phyloP scores from a whole-genome alignment of 2,329 filamentous ascomycete genomes.

The Elsinoe australis region DNA sequence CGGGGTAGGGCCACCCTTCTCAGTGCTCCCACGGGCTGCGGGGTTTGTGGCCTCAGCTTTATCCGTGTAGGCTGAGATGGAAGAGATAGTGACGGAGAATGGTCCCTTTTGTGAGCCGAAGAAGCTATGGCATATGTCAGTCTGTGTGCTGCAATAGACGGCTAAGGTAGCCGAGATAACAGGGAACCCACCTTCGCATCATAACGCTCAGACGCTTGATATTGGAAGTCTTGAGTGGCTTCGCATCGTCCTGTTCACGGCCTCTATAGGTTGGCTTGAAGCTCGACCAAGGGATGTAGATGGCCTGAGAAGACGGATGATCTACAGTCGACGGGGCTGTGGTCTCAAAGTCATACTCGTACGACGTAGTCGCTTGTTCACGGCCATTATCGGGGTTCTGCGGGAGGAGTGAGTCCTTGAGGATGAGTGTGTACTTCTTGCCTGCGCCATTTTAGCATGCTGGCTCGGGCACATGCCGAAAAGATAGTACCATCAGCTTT shows the following conservation, averaged over 20 bases:
- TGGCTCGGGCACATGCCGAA: neutral
- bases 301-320: conserved; percentile 20
- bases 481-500: conserved; percentile 44
- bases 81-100: conserved; percentile 52
- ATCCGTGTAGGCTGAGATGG: conserved; percentile 41
- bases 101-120: conserved; percentile 65
- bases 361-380: conserved; percentile 65
- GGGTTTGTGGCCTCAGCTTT: conserved; percentile 21
- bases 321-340: conserved; percentile 23
- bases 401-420: conserved; percentile 62
- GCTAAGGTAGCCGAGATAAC: neutral
- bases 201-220: conserved; percentile 67
- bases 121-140: conserved; percentile 48
- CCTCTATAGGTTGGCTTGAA: conserved; percentile 70
- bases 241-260: conserved; percentile 52
- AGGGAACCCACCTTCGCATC: conserved; percentile 63
- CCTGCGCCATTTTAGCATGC: conserved; percentile 3
- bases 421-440: conserved; percentile 63
- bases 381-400: conserved; percentile 53
- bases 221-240: conserved; percentile 50
- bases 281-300: conserved; percentile 56
- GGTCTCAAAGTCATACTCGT: conserved; percentile 61
- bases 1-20: neutral
- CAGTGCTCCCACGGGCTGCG: neutral
- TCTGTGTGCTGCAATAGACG: conserved; percentile 4